Evolutionary conservation across 129 eudicot species (phyloP).

Genomic region (Glebionis coronaria): DNA sequence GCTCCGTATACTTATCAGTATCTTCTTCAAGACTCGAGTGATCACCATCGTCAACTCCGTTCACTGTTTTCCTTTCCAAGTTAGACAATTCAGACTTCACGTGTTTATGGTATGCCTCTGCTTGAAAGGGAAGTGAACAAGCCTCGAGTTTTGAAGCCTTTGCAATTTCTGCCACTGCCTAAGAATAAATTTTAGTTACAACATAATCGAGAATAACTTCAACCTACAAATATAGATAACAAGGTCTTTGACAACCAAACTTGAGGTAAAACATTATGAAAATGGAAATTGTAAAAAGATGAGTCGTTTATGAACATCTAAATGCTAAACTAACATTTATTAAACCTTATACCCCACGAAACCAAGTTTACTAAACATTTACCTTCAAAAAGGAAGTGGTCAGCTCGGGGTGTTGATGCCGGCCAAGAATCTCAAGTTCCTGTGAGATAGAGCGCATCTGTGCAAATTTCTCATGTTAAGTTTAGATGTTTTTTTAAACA

Average conservation of each 20-base stretch:
- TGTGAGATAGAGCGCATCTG: conserved; percentile 88
- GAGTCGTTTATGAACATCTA: too few species aligned
- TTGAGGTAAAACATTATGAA: not conserved
- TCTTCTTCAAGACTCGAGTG: conserved; percentile 22
- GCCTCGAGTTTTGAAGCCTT: conserved; percentile 90
- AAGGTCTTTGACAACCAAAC: not conserved
- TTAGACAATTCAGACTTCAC: conserved; percentile 36
- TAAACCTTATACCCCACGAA: not conserved
- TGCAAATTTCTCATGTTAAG: conserved; percentile 30
- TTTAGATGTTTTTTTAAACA: not conserved
- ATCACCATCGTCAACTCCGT: conserved; percentile 1
- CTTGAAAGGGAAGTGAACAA: conserved; percentile 48
- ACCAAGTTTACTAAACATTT: conserved; percentile 1
- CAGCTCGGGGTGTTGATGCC: conserved; percentile 86
- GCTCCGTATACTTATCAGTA: conserved; percentile 37
- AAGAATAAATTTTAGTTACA: conserved; percentile 3
- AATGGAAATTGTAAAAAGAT: too few species aligned
- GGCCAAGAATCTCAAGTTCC: conserved; percentile 96
- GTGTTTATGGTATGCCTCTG: conserved; percentile 44
- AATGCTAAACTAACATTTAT: too few species aligned
- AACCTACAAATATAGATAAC: not conserved
- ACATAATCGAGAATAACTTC: not conserved
- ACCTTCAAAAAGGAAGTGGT: conserved; percentile 84
- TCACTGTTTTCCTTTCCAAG: too few species aligned
- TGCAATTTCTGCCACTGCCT: conserved; percentile 93